These are phyloP conservation scores for Clarireedia paspali DNA, from an alignment of 2,329 filamentous ascomycete genomes.

Conservation along the genomic window DNA sequence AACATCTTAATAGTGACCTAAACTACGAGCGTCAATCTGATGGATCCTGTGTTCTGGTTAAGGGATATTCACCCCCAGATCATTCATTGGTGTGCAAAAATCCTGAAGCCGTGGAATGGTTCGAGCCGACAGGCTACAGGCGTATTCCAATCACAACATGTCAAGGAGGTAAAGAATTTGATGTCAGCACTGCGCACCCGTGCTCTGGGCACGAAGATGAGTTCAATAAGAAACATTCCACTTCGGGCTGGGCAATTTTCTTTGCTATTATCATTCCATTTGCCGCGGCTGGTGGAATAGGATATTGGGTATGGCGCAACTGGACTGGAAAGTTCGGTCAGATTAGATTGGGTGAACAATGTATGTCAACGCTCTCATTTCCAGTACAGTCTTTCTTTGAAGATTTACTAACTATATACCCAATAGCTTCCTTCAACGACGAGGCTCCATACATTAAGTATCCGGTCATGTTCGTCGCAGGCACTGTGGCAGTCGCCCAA, in stretches of 20 bases:
- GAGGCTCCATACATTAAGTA: conserved; percentile 75
- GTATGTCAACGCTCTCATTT: conserved; percentile 19
- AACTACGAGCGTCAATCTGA: conserved; percentile 79
- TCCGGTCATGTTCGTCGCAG: conserved; percentile 67
- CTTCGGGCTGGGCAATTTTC: conserved; percentile 70
- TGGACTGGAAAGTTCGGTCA: conserved; percentile 89
- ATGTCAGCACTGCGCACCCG: conserved; percentile 51
- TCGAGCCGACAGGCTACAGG: conserved; percentile 79
- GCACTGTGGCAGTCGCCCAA: conserved; percentile 49
- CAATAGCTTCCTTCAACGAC: conserved; percentile 46
- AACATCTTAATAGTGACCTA: conserved; percentile 59
- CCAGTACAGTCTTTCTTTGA: not conserved
- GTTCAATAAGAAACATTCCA: conserved; percentile 65
- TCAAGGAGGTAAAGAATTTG: conserved; percentile 63
- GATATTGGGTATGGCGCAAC: conserved; percentile 78
- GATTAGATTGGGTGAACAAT: conserved; percentile 75
- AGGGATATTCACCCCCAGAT: conserved; percentile 59
- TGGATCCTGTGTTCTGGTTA: conserved; percentile 69
- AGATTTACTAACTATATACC: conserved; percentile 14
- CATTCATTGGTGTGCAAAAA: conserved; percentile 48
- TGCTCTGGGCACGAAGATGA: conserved; percentile 80
- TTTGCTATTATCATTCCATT: conserved; percentile 77
- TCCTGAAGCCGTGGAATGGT: conserved; percentile 68
- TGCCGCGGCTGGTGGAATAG: conserved; percentile 58
- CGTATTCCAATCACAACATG: conserved; percentile 88